Percentiles rank a stretch among this genome's conserved stretches.
phyloP scores from a whole-genome alignment of 2,329 filamentous ascomycete genomes.

The Arthroderma uncinatum region DNA sequence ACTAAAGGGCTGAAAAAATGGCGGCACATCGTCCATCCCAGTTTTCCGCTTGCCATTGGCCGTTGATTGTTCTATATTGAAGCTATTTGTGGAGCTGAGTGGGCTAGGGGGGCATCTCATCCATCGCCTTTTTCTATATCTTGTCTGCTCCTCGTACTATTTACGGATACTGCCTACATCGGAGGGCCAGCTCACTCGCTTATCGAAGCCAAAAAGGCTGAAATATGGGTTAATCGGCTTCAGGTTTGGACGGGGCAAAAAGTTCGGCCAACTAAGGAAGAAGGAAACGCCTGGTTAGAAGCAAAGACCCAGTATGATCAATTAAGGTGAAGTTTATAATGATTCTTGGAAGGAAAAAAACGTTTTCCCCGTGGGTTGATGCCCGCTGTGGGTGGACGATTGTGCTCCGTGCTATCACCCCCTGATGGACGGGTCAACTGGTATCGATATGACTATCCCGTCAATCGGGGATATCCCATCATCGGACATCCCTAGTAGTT shows the following conservation, averaged over 20 bases:
- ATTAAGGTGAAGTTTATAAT: not conserved
- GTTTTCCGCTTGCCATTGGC: not conserved
- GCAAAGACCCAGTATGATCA: not conserved
- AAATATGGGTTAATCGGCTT: not conserved
- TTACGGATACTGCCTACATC: not conserved
- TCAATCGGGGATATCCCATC: conserved; percentile 1
- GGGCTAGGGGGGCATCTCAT: not conserved
- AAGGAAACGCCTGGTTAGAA: not conserved
- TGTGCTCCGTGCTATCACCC: not conserved
- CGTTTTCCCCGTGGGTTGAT: not conserved
- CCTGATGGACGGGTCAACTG: not conserved
- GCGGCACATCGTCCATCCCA: not conserved
- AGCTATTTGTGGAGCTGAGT: not conserved
- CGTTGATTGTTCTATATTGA: not conserved
- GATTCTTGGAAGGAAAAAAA: not conserved
- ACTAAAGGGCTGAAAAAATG: not conserved
- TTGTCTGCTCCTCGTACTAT: not conserved
- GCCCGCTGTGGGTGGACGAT: not conserved
- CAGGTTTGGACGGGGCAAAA: not conserved
- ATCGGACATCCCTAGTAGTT: not conserved
- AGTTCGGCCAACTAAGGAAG: not conserved
- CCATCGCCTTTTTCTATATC: not conserved
- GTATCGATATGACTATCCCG: not conserved
- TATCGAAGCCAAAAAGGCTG: not conserved
- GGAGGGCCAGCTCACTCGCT: not conserved